These are phyloP conservation scores for Trichoderma harzianum DNA, from an alignment of 2,329 filamentous ascomycete species.

Conservation along the genomic window DNA sequence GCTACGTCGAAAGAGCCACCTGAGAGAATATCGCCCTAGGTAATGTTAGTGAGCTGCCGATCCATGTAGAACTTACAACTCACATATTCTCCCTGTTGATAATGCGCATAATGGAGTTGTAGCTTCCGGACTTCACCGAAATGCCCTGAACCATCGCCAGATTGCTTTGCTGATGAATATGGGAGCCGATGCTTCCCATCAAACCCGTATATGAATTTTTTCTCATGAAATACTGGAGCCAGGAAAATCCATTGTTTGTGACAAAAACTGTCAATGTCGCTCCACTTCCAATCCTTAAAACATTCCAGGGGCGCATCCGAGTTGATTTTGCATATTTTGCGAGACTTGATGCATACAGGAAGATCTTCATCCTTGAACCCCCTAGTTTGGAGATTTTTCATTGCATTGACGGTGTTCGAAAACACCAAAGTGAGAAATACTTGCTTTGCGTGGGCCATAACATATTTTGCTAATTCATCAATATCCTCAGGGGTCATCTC, in stretches of 20 bases:
- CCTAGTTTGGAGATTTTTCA: background rate
- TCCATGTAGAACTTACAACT: background rate
- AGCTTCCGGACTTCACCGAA: background rate
- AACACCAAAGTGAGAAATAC: background rate
- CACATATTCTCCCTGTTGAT: background rate
- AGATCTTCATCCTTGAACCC: background rate
- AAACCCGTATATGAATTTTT: background rate
- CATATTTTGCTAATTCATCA: background rate
- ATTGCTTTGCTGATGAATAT: background rate
- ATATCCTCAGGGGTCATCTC: background rate
- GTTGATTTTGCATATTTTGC: background rate
- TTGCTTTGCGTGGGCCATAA: background rate
- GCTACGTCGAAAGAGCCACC: background rate
- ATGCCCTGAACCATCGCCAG: background rate
- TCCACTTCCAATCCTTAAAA: background rate
- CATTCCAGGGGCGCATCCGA: background rate
- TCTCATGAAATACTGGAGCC: background rate
- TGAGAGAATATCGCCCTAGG: background rate
- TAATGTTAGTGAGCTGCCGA: background rate
- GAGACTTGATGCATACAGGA: background rate
- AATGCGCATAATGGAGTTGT: background rate
- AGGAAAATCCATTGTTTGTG: background rate
- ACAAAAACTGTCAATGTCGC: background rate
- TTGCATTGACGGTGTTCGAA: fast-evolving
- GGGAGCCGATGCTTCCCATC: background rate